Conservation (phyloP, 78 protist species). For the Dictyostelium purpureum region DNA sequence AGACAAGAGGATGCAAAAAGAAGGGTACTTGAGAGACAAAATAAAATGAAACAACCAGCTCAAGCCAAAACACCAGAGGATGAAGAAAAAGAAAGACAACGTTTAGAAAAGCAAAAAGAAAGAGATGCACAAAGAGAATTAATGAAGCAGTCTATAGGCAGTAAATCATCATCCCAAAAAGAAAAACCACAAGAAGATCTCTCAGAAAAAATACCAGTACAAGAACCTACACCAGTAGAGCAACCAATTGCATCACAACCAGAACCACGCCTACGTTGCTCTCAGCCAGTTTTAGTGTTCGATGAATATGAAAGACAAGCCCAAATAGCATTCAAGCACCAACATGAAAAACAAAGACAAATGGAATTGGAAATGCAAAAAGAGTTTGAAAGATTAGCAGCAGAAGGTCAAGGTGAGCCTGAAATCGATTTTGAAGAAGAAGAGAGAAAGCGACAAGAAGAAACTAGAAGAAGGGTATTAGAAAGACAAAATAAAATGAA, state of each 20-base stretch:
- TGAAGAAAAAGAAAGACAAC: constrained; percentile 9
- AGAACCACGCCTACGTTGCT: no score
- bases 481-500: constrained; percentile 26
- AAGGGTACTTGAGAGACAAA: constrained; percentile 27
- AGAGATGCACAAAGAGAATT: constrained; percentile 31
- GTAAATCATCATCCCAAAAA: background rate
- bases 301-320: constrained; percentile 21
- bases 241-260: background rate
- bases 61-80: constrained; percentile 5
- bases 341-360: constrained; percentile 49
- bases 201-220: background rate
- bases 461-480: background rate
- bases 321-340: background rate
- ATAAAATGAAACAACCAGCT: background rate
- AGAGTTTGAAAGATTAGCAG: constrained; percentile 62
- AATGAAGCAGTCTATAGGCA: constrained; percentile 35
- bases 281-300: background rate
- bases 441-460: background rate
- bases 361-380: constrained; percentile 47
- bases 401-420: constrained; percentile 6
- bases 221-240: background rate
- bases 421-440: background rate
- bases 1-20: constrained; percentile 10
- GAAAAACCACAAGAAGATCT: background rate
- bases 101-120: constrained; percentile 54